These are phyloP conservation scores for Ascochyta rabiei DNA, from an alignment of 2,329 filamentous ascomycete genomes.

Conservation along the genomic window DNA sequence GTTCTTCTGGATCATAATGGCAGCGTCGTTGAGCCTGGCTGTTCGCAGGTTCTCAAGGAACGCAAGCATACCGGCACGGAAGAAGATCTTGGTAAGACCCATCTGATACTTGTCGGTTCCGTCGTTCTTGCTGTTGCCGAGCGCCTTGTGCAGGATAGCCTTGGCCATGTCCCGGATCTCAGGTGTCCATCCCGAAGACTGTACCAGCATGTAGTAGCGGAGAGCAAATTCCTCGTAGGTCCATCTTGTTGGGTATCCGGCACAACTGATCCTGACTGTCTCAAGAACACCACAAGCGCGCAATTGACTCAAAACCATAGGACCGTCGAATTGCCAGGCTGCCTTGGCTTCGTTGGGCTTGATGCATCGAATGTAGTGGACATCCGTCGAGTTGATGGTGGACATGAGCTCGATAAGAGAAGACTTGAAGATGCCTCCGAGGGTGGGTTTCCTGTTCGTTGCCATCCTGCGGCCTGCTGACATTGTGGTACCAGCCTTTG, in stretches of 20 bases:
- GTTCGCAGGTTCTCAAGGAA: constrained; percentile 95
- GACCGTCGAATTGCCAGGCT: constrained; percentile 96
- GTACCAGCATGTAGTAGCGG: constrained; percentile 97
- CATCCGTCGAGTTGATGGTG: constrained; percentile 97
- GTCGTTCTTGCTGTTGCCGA: constrained; percentile 67
- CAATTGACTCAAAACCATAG: constrained; percentile 97
- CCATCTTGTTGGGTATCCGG: constrained; percentile 96
- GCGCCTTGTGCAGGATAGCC: constrained; percentile 84
- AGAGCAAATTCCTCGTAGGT: constrained; percentile 98
- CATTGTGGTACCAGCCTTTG: constrained; percentile 69
- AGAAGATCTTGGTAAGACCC: constrained; percentile 98
- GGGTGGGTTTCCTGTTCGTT: constrained; percentile 92
- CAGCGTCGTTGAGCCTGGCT: constrained; percentile 86
- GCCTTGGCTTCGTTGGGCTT: constrained; percentile 98
- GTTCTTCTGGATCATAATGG: constrained; percentile 99
- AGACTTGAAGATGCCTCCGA: constrained; percentile 98
- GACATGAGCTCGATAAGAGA: constrained; percentile 97
- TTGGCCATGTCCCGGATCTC: constrained; percentile 95
- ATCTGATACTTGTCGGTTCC: constrained; percentile 95
- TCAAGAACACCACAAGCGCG: constrained; percentile 98
- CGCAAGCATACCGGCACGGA: constrained; percentile 97
- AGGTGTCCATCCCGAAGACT: constrained; percentile 85
- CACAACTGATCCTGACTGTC: constrained; percentile 95
- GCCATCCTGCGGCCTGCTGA: constrained; percentile 82
- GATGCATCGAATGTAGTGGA: constrained; percentile 98